Evolutionary conservation across 1,139 yeast genomes (phyloP), one percentile per base, ranked within the genome.

Genomic region (Candida glucosophila): DNA sequence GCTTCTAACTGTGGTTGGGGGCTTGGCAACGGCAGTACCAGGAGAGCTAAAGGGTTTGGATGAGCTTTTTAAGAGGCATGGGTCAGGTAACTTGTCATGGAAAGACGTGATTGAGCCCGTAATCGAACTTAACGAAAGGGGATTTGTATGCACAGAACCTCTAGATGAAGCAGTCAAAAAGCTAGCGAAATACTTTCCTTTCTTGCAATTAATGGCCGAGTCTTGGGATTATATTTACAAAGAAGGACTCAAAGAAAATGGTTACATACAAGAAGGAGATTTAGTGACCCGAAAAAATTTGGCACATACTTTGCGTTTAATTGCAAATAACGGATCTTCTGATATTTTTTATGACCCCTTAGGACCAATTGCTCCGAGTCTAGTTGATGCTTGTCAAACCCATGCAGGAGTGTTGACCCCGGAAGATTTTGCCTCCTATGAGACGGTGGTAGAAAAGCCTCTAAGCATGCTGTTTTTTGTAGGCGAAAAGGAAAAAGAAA

Each of bases 31-130:
- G 11, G 97, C 75, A 1, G 70, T 80, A 7, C 98, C 97, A 0
- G 97, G 97, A 6, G 97, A 90, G 46, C 44, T 90, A 24, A 77
- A 76, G 31, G 97, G 97, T 0, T 56, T 86, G 14, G 73, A 79
- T 41, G 69, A 64, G 25, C 58, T 92, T 17, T 73, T 55, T 47
- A 41, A 50, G 14, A 36, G 47, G 8, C 90, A 77, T 41, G 85
- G 92, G 0, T 75, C 85, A 9, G 92, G 93, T 0, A 62, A 60
- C 6, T 48, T 83, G 9, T 41, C 65, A 2, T 90, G 97, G 96
- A 44, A 47, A n/a, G 73, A 82, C 14, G 57, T 88, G 29, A 49
- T 90, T 13, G 60, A 67, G 36, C 97, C 97, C 0, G 92, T 86
- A 1, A 71, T 77, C 5, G 63, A 73, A 6, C 46, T 88, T 23